phyloP scores from a whole-genome alignment of 2,329 filamentous ascomycete species.

The Epichloe uncinata region DNA sequence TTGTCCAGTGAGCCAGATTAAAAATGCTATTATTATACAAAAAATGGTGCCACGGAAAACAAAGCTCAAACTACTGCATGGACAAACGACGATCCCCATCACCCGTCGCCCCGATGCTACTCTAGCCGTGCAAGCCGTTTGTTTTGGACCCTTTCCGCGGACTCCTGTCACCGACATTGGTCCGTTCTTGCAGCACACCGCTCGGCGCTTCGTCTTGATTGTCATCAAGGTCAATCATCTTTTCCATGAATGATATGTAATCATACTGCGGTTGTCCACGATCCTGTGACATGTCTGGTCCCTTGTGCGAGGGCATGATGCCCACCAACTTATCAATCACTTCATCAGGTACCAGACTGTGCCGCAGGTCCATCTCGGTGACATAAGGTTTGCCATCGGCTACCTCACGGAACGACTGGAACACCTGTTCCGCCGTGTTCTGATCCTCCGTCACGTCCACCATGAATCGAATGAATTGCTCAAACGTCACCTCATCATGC shows the following conservation, averaged over 20 bases:
- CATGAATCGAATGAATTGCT: slow-evolving; percentile 99
- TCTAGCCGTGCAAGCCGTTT: slow-evolving; percentile 17
- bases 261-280: slow-evolving; percentile 79
- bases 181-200: slow-evolving; percentile 22
- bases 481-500: slow-evolving; percentile 75
- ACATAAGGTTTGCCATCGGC: slow-evolving; percentile 98
- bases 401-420: slow-evolving; percentile 93
- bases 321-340: slow-evolving; percentile 85
- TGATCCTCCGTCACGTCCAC: slow-evolving; percentile 98
- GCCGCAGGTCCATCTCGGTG: slow-evolving; percentile 89
- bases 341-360: slow-evolving; percentile 91
- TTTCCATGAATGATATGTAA: slow-evolving; percentile 96
- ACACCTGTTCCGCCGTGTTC: slow-evolving; percentile 96
- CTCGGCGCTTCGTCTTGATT: slow-evolving; percentile 15
- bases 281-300: slow-evolving; percentile 77
- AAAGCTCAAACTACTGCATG: background rate
- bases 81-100: background rate
- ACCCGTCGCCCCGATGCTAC: background rate
- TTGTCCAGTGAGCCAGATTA: background rate
- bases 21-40: slow-evolving; percentile 4
- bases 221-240: slow-evolving; percentile 44
- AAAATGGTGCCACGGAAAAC: background rate
- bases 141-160: slow-evolving; percentile 20
- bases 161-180: slow-evolving; percentile 18
- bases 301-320: slow-evolving; percentile 73